phyloP scores from a whole-genome alignment of 495 filamentous ascomycete species.

The Polyplosphaeria fusca region DNA sequence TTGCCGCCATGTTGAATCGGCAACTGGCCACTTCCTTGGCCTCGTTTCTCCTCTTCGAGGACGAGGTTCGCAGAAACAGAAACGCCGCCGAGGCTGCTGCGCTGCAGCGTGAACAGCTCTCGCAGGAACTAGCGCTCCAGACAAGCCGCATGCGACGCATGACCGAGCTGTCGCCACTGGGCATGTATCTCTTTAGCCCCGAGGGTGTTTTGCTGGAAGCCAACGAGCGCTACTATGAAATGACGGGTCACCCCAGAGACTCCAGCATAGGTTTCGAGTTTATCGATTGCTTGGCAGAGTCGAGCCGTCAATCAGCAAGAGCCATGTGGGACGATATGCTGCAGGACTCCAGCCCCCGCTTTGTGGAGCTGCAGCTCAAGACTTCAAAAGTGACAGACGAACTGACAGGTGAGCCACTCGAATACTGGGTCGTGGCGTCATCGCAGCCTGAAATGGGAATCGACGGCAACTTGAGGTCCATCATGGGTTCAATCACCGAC shows the following conservation, averaged over 20 bases:
- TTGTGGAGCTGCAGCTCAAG: slow-evolving; percentile 22
- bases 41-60: slow-evolving; percentile 31
- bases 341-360: slow-evolving; percentile 16
- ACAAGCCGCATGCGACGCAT: slow-evolving; percentile 25
- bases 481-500: slow-evolving; percentile 23
- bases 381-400: slow-evolving; percentile 5
- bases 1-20: slow-evolving; percentile 23
- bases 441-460: slow-evolving; percentile 14
- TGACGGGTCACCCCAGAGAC: slow-evolving; percentile 39
- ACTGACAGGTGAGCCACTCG: slow-evolving; percentile 14
- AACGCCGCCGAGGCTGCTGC: slow-evolving; percentile 18
- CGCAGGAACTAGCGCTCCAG: slow-evolving; percentile 18
- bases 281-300: slow-evolving; percentile 20
- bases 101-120: slow-evolving; percentile 20
- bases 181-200: slow-evolving; percentile 27
- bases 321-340: slow-evolving; percentile 29
- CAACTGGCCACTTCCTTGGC: slow-evolving; percentile 31
- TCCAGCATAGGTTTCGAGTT: background rate
- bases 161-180: slow-evolving; percentile 25
- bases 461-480: slow-evolving; percentile 9
- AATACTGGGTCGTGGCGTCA: slow-evolving; percentile 29
- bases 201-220: slow-evolving; percentile 19
- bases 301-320: slow-evolving; percentile 7
- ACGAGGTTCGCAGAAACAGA: slow-evolving; percentile 24
- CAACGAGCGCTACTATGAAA: slow-evolving; percentile 32